Evolutionary conservation across 208 protist genomes (phyloP).

Genomic region (Paratrypanosoma confusum): DNA sequence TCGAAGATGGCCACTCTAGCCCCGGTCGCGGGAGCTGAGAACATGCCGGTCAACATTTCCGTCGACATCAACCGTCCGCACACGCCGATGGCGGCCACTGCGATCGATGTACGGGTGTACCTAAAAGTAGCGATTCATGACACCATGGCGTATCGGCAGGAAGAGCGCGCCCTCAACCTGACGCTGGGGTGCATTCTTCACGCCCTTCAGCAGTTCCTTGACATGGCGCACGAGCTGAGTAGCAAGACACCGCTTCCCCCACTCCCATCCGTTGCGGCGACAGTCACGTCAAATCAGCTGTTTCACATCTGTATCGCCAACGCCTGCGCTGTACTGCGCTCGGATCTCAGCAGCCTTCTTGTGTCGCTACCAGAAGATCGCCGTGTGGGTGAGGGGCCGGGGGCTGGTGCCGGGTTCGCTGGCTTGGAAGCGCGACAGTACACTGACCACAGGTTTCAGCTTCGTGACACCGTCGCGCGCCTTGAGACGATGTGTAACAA

Average conservation of each 20-base stretch:
- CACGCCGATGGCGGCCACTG: conserved; percentile 16
- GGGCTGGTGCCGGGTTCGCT: not conserved
- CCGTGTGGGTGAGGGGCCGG: conserved; percentile 3
- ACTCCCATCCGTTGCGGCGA: conserved; percentile 43
- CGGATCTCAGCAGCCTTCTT: conserved; percentile 36
- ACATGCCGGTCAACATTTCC: not conserved
- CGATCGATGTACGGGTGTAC: conserved; percentile 36
- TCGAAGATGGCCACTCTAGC: conserved; percentile 19
- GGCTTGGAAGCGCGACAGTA: conserved; percentile 11
- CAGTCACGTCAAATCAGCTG: conserved; percentile 41
- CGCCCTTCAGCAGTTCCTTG: conserved; percentile 22
- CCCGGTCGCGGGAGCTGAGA: conserved; percentile 17
- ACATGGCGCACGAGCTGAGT: conserved; percentile 16
- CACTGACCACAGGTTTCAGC: too few relatives aligned
- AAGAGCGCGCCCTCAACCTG: conserved; percentile 38
- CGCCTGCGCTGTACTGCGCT: conserved; percentile 37
- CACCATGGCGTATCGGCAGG: conserved; percentile 39
- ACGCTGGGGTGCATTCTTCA: conserved; percentile 35
- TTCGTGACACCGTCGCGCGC: conserved; percentile 19
- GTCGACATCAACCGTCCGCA: conserved; percentile 13
- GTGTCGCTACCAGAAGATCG: conserved; percentile 26
- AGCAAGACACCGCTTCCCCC: conserved; percentile 43
- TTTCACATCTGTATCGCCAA: conserved; percentile 70
- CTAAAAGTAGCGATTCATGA: conserved; percentile 42
- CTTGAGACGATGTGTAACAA: conserved; percentile 21